phyloP scores from a whole-genome alignment of 1,284 basidiomycete species.

The Cryptococcus sp. region DNA sequence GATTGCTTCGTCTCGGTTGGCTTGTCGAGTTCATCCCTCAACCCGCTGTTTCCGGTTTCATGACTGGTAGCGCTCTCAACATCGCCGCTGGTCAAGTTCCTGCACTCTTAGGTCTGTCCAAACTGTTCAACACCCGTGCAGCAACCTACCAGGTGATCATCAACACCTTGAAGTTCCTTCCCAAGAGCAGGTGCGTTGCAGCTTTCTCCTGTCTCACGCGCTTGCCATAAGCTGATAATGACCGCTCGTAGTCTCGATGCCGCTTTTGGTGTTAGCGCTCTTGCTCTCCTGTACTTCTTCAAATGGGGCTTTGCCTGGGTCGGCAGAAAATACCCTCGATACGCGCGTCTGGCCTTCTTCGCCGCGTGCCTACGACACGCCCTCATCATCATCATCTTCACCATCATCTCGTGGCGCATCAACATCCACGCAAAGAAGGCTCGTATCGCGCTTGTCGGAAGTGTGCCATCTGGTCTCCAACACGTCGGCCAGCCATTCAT shows the following conservation, averaged over 20 bases:
- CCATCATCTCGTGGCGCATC: slow-evolving; percentile 81
- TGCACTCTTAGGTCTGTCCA: slow-evolving; percentile 75
- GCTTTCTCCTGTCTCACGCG: too few relatives aligned
- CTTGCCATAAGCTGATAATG: slow-evolving; percentile 49
- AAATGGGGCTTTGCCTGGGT: slow-evolving; percentile 66
- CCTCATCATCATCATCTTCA: slow-evolving; percentile 80
- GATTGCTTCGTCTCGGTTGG: slow-evolving; percentile 90
- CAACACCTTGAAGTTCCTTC: slow-evolving; percentile 81
- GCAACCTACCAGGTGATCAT: slow-evolving; percentile 90
- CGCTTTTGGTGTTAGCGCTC: slow-evolving; percentile 80
- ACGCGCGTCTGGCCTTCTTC: slow-evolving; percentile 84
- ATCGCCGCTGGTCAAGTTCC: slow-evolving; percentile 84
- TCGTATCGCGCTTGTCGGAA: slow-evolving; percentile 81
- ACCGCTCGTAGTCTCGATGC: slow-evolving; percentile 64
- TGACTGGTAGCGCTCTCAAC: slow-evolving; percentile 80
- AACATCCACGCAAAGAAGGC: slow-evolving; percentile 68
- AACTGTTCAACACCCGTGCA: slow-evolving; percentile 75
- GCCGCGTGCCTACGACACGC: slow-evolving; percentile 80
- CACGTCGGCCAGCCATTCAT: slow-evolving; percentile 75
- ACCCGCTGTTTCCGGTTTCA: slow-evolving; percentile 84
- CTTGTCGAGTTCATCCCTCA: slow-evolving; percentile 84
- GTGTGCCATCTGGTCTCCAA: slow-evolving; percentile 78
- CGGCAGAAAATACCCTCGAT: slow-evolving; percentile 67
- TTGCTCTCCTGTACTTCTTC: slow-evolving; percentile 66
- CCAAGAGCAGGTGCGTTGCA: slow-evolving; percentile 11